These are phyloP conservation scores for Fusarium odoratissimum DNA, from an alignment of 2,329 filamentous ascomycete genomes.

Conservation along the genomic window DNA sequence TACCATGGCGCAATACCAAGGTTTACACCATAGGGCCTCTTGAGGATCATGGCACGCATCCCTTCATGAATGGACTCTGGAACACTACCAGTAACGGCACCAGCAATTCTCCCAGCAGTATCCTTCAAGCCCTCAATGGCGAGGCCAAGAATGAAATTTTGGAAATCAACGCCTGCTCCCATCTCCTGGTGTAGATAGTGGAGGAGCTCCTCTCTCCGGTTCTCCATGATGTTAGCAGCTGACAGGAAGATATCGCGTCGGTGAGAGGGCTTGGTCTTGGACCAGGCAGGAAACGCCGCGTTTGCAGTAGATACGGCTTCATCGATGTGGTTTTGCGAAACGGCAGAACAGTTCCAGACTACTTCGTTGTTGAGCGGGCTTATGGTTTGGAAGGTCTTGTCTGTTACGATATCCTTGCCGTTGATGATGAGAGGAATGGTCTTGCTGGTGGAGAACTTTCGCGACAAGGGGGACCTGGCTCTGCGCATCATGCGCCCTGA, in stretches of 20 bases:
- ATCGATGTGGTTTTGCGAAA: conserved; percentile 1
- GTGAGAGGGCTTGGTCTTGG: conserved; percentile 8
- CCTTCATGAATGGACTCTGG: conserved; percentile 39
- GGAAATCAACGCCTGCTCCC: conserved; percentile 13
- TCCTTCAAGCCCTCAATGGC: conserved; percentile 49
- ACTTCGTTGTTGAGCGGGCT: conserved; percentile 16
- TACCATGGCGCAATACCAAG: conserved; percentile 21
- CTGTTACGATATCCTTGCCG: conserved; percentile 16
- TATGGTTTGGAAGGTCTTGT: conserved; percentile 2
- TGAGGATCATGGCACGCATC: conserved; percentile 27
- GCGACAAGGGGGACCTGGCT: not conserved
- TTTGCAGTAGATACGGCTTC: conserved; percentile 9
- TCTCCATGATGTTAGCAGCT: conserved; percentile 12
- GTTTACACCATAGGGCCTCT: conserved; percentile 25
- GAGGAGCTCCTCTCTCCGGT: not conserved
- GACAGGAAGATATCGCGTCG: conserved; percentile 21
- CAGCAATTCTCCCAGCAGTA: conserved; percentile 50
- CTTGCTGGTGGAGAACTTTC: not conserved
- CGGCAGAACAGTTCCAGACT: conserved; percentile 20
- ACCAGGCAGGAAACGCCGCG: conserved; percentile 10
- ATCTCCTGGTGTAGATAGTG: conserved; percentile 24
- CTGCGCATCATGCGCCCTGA: not conserved
- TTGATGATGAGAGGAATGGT: conserved; percentile 21
- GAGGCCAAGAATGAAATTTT: conserved; percentile 47
- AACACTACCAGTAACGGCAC: conserved; percentile 44